Conservation (phyloP, 495 filamentous ascomycete species). For the Trichoderma erinaceum region DNA sequence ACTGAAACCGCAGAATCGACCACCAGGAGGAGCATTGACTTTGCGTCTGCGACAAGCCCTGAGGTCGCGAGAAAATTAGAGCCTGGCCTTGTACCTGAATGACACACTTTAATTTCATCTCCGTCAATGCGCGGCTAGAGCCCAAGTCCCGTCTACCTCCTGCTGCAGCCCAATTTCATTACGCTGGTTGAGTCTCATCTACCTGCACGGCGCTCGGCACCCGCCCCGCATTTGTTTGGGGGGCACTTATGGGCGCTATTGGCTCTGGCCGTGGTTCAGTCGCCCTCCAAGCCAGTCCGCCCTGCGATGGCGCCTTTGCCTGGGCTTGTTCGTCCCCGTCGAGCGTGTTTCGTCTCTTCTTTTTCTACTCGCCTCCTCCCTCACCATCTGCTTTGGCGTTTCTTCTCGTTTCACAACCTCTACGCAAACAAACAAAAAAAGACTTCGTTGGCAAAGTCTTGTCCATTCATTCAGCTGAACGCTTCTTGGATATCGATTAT, state of each 20-base stretch:
- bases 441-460: slow-evolving; percentile 57
- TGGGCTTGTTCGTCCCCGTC: neutral
- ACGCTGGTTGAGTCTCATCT: neutral
- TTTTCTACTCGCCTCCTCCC: neutral
- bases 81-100: neutral
- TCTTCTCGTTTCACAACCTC: neutral
- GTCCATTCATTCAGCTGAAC: slow-evolving; percentile 24
- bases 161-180: neutral
- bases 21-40: neutral
- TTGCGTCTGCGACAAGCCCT: neutral
- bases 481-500: slow-evolving; percentile 34
- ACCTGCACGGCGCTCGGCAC: neutral
- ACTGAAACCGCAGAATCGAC: neutral
- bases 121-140: neutral
- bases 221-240: slow-evolving; percentile 1
- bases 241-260: neutral
- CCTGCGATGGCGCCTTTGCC: slow-evolving; percentile 11
- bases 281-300: slow-evolving; percentile 3
- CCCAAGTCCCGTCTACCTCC: neutral
- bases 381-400: neutral
- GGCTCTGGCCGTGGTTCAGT: neutral
- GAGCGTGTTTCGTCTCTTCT: neutral
- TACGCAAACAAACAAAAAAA: slow-evolving; percentile 15
- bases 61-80: neutral
- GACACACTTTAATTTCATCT: slow-evolving; percentile 1